phyloP scores from a whole-genome alignment of 306 rosid species.

The Cicer arietinum region DNA sequence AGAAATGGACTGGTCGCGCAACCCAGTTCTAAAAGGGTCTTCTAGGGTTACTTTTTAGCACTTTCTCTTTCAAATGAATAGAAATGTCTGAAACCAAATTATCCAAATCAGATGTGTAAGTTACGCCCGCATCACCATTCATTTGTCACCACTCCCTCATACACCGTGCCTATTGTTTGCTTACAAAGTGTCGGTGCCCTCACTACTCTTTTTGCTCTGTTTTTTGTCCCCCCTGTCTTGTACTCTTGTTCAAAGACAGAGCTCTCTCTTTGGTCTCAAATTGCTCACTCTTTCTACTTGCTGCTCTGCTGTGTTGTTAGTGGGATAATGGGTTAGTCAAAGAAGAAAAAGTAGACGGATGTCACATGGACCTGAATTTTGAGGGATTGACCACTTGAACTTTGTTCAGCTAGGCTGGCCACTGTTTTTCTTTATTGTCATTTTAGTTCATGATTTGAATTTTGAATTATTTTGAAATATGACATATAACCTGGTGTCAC shows the following conservation, averaged over 20 bases:
- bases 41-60: background rate
- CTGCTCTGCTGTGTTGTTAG: background rate
- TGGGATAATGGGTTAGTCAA: background rate
- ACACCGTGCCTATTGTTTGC: background rate
- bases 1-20: background rate
- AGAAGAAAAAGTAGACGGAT: background rate
- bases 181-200: background rate
- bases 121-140: background rate
- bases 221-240: background rate
- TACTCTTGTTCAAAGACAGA: background rate
- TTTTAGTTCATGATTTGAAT: background rate
- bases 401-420: background rate
- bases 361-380: background rate
- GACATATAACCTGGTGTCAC: background rate
- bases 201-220: slow-evolving; percentile 3
- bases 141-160: background rate
- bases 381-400: background rate
- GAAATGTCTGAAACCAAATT: background rate
- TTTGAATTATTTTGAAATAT: background rate
- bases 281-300: background rate
- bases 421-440: background rate
- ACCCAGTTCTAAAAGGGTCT: background rate
- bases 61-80: background rate
- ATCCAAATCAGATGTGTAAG: background rate
- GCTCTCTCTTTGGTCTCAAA: background rate